phyloP scores from a whole-genome alignment of 805 yeast species.

The Maudiozyma barnettii region DNA sequence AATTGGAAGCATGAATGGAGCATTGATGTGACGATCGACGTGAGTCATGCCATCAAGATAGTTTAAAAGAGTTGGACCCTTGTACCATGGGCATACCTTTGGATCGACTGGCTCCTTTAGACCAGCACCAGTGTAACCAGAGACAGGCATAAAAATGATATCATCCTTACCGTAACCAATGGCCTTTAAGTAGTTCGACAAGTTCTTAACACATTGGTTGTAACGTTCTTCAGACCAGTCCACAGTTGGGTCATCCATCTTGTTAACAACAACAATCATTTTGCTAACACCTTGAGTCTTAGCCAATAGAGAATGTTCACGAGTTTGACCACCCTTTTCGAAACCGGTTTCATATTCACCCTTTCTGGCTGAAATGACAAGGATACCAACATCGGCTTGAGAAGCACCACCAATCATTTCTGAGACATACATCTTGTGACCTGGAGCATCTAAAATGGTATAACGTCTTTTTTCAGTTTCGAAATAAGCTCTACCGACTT shows the following conservation, averaged over 20 bases:
- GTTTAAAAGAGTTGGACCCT: slow-evolving; percentile 86
- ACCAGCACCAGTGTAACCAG: slow-evolving; percentile 97
- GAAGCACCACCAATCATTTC: slow-evolving; percentile 99
- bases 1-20: slow-evolving; percentile 95
- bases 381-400: slow-evolving; percentile 96
- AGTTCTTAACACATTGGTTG: slow-evolving; percentile 85
- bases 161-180: slow-evolving; percentile 86
- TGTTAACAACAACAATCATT: slow-evolving; percentile 87
- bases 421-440: slow-evolving; percentile 97
- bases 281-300: slow-evolving; percentile 97
- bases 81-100: slow-evolving; percentile 82
- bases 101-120: slow-evolving; percentile 73
- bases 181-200: slow-evolving; percentile 69
- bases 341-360: slow-evolving; percentile 99
- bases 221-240: slow-evolving; percentile 93
- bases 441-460: slow-evolving; percentile 98
- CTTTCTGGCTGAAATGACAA: slow-evolving; percentile 95
- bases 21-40: slow-evolving; percentile 77
- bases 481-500: slow-evolving; percentile 94
- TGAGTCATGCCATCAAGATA: slow-evolving; percentile 76
- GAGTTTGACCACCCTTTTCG: slow-evolving; percentile 97
- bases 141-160: slow-evolving; percentile 89
- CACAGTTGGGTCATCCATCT: slow-evolving; percentile 98
- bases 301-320: slow-evolving; percentile 95
- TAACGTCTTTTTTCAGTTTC: slow-evolving; percentile 97